Evolutionary conservation across 208 protist species (phyloP), one percentile per base, ranked within the genome.

Genomic region (Leishmania arabica): DNA sequence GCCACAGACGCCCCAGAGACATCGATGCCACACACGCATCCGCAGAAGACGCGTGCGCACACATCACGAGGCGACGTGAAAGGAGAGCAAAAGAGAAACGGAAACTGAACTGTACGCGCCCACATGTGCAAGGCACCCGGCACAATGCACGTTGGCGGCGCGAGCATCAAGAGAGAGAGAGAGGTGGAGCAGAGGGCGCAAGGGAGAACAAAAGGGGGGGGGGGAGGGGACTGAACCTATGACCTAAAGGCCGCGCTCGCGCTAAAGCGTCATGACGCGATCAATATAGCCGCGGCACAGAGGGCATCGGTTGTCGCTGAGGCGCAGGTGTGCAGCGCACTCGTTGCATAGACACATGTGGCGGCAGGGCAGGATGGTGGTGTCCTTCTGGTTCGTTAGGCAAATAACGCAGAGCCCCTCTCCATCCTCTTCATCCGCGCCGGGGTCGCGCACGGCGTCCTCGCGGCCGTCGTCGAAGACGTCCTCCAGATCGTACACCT

Each of bases 301-400:
- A 19, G 97, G 97, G 88, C 97, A 99, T 58, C 95, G 92, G 81
- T 97, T 98, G 75, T 85, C 93, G 21, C 84, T 82, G 31, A 97
- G 78, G 21, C 89, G 84, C 74, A 98, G 85, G 62, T 95, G 86
- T 40, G 82, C 82, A 3, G 94, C 95, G 79, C 97, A 99, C 47
- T 93, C 93, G 73, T 88, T 75, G 87, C 97, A 99, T 6, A 98
- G 79, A 65, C 96, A 98, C 92, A 98, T 92, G 78, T 98, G 96
- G 0, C 97, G 89, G 83, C 97, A 99, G 13, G 97, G 97, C 45
- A 98, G 84, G n/a, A 98, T 85, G 15, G 89, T 93, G 13, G 95
- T 98, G 82, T 98, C 88, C 69, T 90, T 89, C 24, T 70, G 77
- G 37, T 97, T 97, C 9, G 86, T 88, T 21, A 99, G 84, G 79